These are phyloP conservation scores for Cladobotryum protrusum DNA, from an alignment of 2,329 filamentous ascomycete species.

Conservation along the genomic window DNA sequence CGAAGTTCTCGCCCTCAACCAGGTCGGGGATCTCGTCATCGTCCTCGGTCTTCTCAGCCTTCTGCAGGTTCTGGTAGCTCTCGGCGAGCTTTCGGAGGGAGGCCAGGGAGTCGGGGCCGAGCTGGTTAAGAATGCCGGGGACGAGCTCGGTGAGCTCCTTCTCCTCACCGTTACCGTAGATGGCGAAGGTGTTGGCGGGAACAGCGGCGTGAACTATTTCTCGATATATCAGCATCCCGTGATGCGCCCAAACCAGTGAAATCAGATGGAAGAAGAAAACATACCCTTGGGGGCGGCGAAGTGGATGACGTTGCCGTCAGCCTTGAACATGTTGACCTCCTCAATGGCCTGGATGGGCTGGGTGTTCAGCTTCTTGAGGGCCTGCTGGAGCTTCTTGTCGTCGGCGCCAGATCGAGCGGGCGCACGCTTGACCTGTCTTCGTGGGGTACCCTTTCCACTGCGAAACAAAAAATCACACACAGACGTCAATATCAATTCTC, in stretches of 20 bases:
- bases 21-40: conserved; percentile 97
- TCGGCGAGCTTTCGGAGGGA: conserved; percentile 97
- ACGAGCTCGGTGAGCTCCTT: conserved; percentile 99
- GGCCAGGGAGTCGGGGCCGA: conserved; percentile 94
- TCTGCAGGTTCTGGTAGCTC: conserved; percentile 99
- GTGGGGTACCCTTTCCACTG: conserved; percentile 94
- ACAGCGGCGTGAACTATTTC: conserved; percentile 97
- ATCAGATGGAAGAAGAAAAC: conserved; percentile 18
- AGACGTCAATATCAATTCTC: conserved; percentile 23
- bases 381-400: conserved; percentile 98
- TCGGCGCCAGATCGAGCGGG: conserved; percentile 88
- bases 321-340: conserved; percentile 99
- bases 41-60: conserved; percentile 77
- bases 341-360: conserved; percentile 99
- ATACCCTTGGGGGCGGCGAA: conserved; percentile 95
- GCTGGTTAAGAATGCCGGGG: conserved; percentile 98
- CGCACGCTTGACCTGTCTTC: conserved; percentile 97
- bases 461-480: conserved; percentile 6
- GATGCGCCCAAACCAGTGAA: background rate
- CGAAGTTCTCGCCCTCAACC: conserved; percentile 96
- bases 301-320: conserved; percentile 99
- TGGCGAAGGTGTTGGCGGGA: conserved; percentile 97
- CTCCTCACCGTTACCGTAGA: conserved; percentile 98
- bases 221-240: background rate
- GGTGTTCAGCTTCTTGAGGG: conserved; percentile 98